Conservation (phyloP, 2,329 filamentous ascomycete species). For the Pseudogymnoascus sp. region DNA sequence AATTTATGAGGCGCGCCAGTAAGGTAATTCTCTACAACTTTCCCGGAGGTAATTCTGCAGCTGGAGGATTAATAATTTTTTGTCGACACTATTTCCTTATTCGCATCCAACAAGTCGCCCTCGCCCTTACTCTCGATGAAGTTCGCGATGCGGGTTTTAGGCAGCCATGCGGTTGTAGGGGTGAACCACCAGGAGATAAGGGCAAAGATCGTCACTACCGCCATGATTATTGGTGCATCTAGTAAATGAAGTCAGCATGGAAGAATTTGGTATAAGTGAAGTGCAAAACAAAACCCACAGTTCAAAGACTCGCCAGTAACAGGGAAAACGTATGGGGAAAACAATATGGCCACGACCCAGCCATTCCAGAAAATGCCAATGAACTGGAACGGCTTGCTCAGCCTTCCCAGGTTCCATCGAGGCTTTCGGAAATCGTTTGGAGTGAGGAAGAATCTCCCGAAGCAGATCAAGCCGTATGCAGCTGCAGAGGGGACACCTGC, state of each 20-base stretch:
- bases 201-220: conserved; percentile 38
- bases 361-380: conserved; percentile 41
- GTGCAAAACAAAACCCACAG: conserved; percentile 26
- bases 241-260: not conserved
- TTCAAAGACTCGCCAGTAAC: conserved; percentile 36
- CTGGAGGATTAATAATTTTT: not conserved
- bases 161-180: conserved; percentile 38
- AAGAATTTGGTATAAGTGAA: conserved; percentile 7
- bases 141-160: conserved; percentile 35
- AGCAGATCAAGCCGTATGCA: conserved; percentile 42
- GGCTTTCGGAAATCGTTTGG: conserved; percentile 39
- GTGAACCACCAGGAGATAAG: conserved; percentile 40
- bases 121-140: conserved; percentile 27
- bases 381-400: conserved; percentile 39
- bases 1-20: too few species aligned
- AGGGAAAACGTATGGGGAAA: conserved; percentile 38
- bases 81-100: not conserved
- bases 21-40: not conserved
- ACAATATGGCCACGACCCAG: conserved; percentile 40
- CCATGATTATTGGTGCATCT: conserved; percentile 45
- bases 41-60: too few species aligned
- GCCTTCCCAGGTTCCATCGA: conserved; percentile 36
- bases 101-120: not conserved
- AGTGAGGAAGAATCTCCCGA: conserved; percentile 39
- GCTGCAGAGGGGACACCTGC: conserved; percentile 43